A percentile compares a stretch with the other conserved stretches of the same genome.
These are phyloP conservation scores for Rutstroemia sp. DNA, from an alignment of 2,329 filamentous ascomycete species.

Conservation along the genomic window DNA sequence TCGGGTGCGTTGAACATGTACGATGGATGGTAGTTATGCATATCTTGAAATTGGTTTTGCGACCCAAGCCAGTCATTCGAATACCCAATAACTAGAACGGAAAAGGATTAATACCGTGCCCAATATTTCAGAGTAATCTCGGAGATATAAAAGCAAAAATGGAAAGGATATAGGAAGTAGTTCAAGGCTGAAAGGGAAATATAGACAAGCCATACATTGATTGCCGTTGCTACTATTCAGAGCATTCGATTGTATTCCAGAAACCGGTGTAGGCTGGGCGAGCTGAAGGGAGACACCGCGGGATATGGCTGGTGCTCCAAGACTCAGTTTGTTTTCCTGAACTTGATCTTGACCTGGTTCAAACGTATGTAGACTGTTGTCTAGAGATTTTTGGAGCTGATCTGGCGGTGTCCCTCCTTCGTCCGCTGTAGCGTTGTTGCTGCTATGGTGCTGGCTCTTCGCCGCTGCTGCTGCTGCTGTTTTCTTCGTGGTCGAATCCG, in stretches of 20 bases:
- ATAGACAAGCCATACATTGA: slow-evolving; percentile 53
- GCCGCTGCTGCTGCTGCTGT: slow-evolving; percentile 45
- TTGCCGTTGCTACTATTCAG: slow-evolving; percentile 58
- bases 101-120: slow-evolving; percentile 20
- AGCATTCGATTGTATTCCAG: slow-evolving; percentile 57
- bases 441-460: slow-evolving; percentile 50
- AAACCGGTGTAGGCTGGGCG: slow-evolving; percentile 63
- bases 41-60: slow-evolving; percentile 84
- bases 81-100: slow-evolving; percentile 71
- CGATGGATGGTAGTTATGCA: slow-evolving; percentile 87
- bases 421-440: slow-evolving; percentile 41
- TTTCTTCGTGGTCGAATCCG: slow-evolving; percentile 61
- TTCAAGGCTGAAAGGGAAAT: neutral
- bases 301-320: slow-evolving; percentile 30
- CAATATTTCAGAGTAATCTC: slow-evolving; percentile 8
- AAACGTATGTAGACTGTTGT: slow-evolving; percentile 45
- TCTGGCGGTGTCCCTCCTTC: slow-evolving; percentile 54
- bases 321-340: slow-evolving; percentile 33
- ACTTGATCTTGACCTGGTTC: slow-evolving; percentile 46
- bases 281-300: slow-evolving; percentile 54
- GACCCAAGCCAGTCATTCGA: slow-evolving; percentile 67
- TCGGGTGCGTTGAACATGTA: slow-evolving; percentile 95
- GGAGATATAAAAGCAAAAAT: slow-evolving; percentile 21
- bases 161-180: neutral
- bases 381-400: slow-evolving; percentile 37